These are phyloP conservation scores for Diaporthe caulivora DNA, from an alignment of 2,329 filamentous ascomycete genomes.

Conservation along the genomic window DNA sequence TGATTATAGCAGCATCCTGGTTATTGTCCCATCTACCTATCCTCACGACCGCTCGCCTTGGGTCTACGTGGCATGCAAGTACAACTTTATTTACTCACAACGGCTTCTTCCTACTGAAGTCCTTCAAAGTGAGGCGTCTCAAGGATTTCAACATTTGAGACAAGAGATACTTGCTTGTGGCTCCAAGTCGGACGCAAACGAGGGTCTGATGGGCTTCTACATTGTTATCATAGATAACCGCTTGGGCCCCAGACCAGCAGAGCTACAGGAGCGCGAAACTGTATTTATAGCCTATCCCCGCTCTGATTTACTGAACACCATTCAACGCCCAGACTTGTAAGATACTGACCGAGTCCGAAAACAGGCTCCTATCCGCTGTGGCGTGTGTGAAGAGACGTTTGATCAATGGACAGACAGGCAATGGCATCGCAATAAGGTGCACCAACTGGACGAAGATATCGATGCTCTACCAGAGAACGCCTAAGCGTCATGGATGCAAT, in stretches of 20 bases:
- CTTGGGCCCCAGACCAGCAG: background rate
- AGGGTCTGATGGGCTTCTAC: background rate
- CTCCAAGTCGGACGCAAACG: background rate
- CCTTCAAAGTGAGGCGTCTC: background rate
- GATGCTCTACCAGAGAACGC: background rate
- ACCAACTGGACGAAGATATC: background rate
- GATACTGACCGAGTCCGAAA: too few species aligned
- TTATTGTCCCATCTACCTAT: background rate
- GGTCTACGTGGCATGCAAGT: background rate
- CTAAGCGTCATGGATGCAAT: background rate
- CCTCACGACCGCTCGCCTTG: background rate
- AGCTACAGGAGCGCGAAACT: background rate
- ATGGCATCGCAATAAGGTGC: background rate
- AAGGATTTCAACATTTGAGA: background rate
- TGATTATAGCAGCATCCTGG: background rate
- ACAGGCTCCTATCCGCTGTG: background rate
- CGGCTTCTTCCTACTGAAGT: background rate
- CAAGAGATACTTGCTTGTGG: background rate
- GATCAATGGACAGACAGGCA: background rate
- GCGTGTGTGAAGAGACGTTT: background rate
- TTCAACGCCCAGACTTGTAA: too few species aligned
- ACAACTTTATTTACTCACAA: background rate
- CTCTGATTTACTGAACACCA: too few species aligned
- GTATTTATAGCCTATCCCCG: background rate
- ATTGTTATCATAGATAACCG: background rate